Evolutionary conservation across 2,329 filamentous ascomycete genomes (phyloP).

Genomic region (Fusarium gaditjirri): DNA sequence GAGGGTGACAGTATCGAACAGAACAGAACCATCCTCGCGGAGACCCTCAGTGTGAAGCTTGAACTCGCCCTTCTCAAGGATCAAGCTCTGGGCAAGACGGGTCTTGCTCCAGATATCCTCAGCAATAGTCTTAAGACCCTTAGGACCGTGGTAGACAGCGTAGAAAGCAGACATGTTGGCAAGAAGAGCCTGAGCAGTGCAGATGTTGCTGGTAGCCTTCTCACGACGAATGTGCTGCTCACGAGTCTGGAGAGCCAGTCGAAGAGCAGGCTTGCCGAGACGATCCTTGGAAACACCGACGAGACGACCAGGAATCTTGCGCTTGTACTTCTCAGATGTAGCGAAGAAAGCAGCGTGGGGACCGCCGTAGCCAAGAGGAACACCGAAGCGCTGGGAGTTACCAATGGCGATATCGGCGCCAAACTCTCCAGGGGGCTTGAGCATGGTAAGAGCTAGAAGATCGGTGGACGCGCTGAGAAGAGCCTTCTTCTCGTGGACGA

Average conservation of each 20-base stretch:
- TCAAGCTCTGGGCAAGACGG: constrained; percentile 67
- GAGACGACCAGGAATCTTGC: constrained; percentile 90
- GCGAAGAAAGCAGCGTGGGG: constrained; percentile 97
- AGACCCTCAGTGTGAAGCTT: constrained; percentile 68
- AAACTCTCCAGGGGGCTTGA: constrained; percentile 92
- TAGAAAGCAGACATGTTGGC: constrained; percentile 98
- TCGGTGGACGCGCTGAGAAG: constrained; percentile 91
- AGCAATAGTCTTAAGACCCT: constrained; percentile 85
- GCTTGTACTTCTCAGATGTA: constrained; percentile 80
- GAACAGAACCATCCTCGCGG: constrained; percentile 64
- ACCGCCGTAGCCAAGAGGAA: constrained; percentile 91
- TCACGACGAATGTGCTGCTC: constrained; percentile 97
- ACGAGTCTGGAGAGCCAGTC: constrained; percentile 85
- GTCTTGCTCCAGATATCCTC: constrained; percentile 77
- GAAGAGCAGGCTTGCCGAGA: constrained; percentile 69
- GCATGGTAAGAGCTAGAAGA: constrained; percentile 83
- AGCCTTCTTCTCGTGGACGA: constrained; percentile 80
- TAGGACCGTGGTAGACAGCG: constrained; percentile 90
- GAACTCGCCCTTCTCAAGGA: constrained; percentile 64
- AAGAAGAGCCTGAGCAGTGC: constrained; percentile 91
- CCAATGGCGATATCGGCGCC: constrained; percentile 96
- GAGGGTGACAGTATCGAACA: constrained; percentile 86
- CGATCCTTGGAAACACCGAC: constrained; percentile 92
- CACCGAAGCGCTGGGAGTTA: constrained; percentile 89
- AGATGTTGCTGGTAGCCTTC: constrained; percentile 97